A percentile compares a stretch with the other conserved stretches of the same genome.
Evolutionary conservation across 768 basidiomycete species (phyloP).

Genomic region (Leccinum ochraceum): DNA sequence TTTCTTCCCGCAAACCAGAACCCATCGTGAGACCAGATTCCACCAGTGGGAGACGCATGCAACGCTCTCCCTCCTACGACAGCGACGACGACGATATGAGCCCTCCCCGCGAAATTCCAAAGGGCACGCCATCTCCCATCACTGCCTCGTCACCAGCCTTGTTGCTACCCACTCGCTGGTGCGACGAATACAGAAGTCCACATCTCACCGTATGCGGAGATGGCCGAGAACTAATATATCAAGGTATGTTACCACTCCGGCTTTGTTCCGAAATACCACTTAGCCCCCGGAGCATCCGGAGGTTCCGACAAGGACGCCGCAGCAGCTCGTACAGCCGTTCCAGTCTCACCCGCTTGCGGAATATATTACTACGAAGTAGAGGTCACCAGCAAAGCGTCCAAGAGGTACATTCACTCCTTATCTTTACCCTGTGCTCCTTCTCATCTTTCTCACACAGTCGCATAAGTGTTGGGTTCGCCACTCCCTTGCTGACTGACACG

Average conservation of each 20-base stretch:
- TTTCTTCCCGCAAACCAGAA: slow-evolving; percentile 43
- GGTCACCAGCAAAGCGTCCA: slow-evolving; percentile 74
- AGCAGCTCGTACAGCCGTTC: slow-evolving; percentile 72
- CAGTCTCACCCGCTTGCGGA: slow-evolving; percentile 84
- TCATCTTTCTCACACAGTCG: slow-evolving; percentile 46
- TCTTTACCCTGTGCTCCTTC: slow-evolving; percentile 9
- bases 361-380: slow-evolving; percentile 95
- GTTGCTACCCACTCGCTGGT: slow-evolving; percentile 77
- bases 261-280: slow-evolving; percentile 6
- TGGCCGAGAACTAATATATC: slow-evolving; percentile 72
- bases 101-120: slow-evolving; percentile 45
- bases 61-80: slow-evolving; percentile 48
- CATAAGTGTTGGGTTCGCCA: slow-evolving; percentile 75
- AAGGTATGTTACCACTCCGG: slow-evolving; percentile 46
- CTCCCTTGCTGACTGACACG: neutral
- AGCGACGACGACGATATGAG: slow-evolving; percentile 70
- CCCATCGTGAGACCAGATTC: slow-evolving; percentile 23
- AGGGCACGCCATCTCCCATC: slow-evolving; percentile 23
- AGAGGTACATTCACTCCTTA: slow-evolving; percentile 56
- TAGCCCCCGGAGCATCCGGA: slow-evolving; percentile 43
- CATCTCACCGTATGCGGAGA: slow-evolving; percentile 64
- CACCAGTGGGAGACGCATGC: slow-evolving; percentile 20
- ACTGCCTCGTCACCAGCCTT: slow-evolving; percentile 41
- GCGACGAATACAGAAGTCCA: slow-evolving; percentile 61
- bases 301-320: slow-evolving; percentile 82